phyloP scores from a whole-genome alignment of 1,284 basidiomycete genomes.

The Puccinia polysora region DNA sequence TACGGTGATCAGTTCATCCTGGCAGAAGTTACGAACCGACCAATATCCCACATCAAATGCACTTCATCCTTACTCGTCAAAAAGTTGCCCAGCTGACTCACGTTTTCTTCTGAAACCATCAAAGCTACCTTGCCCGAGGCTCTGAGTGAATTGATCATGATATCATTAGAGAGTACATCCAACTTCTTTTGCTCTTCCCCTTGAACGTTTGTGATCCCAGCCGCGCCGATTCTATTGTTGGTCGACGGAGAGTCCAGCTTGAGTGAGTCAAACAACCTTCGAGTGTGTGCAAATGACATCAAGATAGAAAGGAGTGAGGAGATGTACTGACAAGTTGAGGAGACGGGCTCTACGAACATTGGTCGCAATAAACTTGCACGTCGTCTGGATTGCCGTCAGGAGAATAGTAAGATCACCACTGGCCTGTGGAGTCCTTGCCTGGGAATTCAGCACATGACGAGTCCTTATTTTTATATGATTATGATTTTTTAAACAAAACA shows the following conservation, averaged over 20 bases:
- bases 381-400: constrained; percentile 90
- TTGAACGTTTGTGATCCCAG: constrained; percentile 92
- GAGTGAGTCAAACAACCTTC: neutral
- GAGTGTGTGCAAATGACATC: neutral
- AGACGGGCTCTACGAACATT: constrained; percentile 94
- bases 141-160: constrained; percentile 87
- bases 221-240: constrained; percentile 73
- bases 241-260: neutral
- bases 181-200: constrained; percentile 99
- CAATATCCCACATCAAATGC: neutral
- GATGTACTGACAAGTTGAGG: constrained; percentile 75
- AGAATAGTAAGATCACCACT: constrained; percentile 92
- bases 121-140: constrained; percentile 94
- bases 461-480: no score
- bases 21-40: constrained; percentile 1
- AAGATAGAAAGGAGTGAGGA: neutral
- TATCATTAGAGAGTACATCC: constrained; percentile 95
- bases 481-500: no score
- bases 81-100: constrained; percentile 61
- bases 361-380: constrained; percentile 87
- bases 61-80: constrained; percentile 9
- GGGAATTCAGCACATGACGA: constrained; percentile 50
- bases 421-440: constrained; percentile 56
- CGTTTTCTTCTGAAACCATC: constrained; percentile 92
- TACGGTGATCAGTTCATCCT: constrained; percentile 53